phyloP scores from a whole-genome alignment of 768 basidiomycete genomes.

The Boletus sp. region DNA sequence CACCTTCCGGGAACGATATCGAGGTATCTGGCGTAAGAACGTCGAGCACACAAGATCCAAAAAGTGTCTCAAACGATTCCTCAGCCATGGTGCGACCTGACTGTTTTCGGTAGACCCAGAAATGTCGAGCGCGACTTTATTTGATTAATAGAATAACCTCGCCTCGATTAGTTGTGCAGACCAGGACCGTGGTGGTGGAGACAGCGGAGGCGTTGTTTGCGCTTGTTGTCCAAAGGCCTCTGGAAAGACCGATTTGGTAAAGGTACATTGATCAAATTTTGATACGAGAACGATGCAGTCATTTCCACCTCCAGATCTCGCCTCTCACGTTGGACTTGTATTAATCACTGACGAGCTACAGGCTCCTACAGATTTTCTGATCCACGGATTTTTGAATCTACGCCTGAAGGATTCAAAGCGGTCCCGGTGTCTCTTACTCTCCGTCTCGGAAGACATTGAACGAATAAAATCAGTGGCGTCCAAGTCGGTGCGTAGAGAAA shows the following conservation, averaged over 20 bases:
- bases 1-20: constrained; percentile 52
- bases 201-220: constrained; percentile 5
- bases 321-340: constrained; percentile 47
- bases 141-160: not conserved
- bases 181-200: not conserved
- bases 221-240: constrained; percentile 20
- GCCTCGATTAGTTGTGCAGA: not conserved
- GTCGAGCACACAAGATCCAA: constrained; percentile 55
- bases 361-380: constrained; percentile 70
- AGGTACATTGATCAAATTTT: constrained; percentile 1
- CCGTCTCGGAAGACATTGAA: constrained; percentile 52
- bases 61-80: constrained; percentile 60
- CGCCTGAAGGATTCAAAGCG: constrained; percentile 47
- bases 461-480: constrained; percentile 63
- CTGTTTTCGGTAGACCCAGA: not conserved
- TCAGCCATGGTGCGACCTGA: constrained; percentile 17
- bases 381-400: constrained; percentile 50
- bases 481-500: constrained; percentile 50
- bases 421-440: constrained; percentile 48
- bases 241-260: constrained; percentile 17
- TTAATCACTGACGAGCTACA: constrained; percentile 69
- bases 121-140: not conserved
- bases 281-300: constrained; percentile 32
- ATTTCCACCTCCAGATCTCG: constrained; percentile 53
- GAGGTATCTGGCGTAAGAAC: constrained; percentile 66